Conservation (phyloP, 306 rosid species). For the Prunus salicina region DNA sequence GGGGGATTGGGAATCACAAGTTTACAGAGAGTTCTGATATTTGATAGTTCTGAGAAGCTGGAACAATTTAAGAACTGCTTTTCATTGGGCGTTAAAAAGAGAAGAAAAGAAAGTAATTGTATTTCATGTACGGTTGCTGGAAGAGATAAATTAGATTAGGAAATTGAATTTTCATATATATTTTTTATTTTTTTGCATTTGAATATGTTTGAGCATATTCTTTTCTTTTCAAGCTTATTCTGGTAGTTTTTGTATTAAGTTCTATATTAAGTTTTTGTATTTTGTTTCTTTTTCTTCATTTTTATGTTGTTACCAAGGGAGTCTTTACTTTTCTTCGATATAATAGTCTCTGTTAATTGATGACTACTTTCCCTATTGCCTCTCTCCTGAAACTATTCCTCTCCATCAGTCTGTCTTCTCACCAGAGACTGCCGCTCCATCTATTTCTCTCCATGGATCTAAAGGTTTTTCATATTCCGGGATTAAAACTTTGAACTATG, state of each 20-base stretch:
- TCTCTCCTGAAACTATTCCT: neutral
- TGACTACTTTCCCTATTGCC: neutral
- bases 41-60: conserved; percentile 9
- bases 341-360: neutral
- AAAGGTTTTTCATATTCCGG: too few species aligned
- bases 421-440: neutral
- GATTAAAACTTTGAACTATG: too few species aligned
- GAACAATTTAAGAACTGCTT: neutral
- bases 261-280: neutral
- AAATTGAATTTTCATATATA: neutral
- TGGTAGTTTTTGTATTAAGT: neutral
- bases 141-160: neutral
- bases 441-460: neutral
- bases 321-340: neutral
- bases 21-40: neutral
- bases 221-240: neutral
- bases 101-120: neutral
- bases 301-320: neutral
- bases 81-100: neutral
- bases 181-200: neutral
- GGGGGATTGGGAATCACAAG: conserved; percentile 5
- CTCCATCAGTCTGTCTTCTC: too few species aligned
- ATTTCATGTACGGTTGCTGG: neutral
- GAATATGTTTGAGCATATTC: neutral
- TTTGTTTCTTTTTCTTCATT: neutral